phyloP scores from a whole-genome alignment of 768 basidiomycete species.

The Suillus subluteus region DNA sequence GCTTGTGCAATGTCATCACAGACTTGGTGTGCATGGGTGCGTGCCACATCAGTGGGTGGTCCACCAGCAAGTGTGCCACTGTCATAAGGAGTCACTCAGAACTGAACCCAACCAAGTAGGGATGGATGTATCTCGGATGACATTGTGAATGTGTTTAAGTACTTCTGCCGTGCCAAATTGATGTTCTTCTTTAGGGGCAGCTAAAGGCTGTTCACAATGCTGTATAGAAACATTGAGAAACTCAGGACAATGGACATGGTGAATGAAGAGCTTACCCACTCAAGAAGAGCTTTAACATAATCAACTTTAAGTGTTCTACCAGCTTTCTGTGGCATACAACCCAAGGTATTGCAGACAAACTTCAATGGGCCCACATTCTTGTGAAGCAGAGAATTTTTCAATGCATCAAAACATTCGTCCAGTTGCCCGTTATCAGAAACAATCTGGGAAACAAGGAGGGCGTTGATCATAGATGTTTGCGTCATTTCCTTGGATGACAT shows the following conservation, averaged over 20 bases:
- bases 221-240: not conserved
- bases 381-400: constrained; percentile 3
- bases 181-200: not conserved
- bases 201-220: constrained; percentile 5
- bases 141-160: constrained; percentile 2
- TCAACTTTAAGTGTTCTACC: not conserved
- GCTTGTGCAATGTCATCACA: too few species aligned
- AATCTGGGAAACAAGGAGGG: not conserved
- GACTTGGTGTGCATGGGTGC: too few species aligned
- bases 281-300: not conserved
- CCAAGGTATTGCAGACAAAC: constrained; percentile 3
- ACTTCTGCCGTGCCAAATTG: not conserved
- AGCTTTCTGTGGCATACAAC: constrained; percentile 7
- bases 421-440: too few species aligned
- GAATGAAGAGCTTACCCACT: not conserved
- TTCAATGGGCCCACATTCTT: constrained; percentile 13
- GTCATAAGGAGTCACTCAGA: too few species aligned
- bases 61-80: too few species aligned
- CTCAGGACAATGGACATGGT: not conserved
- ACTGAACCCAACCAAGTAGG: constrained; percentile 23
- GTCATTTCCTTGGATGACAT: not conserved
- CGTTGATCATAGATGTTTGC: not conserved
- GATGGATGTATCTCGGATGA: constrained; percentile 6
- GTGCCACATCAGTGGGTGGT: too few species aligned
- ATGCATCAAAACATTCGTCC: not conserved